phyloP scores from a whole-genome alignment of 2,329 filamentous ascomycete genomes.

The Lachnellula willkommii region DNA sequence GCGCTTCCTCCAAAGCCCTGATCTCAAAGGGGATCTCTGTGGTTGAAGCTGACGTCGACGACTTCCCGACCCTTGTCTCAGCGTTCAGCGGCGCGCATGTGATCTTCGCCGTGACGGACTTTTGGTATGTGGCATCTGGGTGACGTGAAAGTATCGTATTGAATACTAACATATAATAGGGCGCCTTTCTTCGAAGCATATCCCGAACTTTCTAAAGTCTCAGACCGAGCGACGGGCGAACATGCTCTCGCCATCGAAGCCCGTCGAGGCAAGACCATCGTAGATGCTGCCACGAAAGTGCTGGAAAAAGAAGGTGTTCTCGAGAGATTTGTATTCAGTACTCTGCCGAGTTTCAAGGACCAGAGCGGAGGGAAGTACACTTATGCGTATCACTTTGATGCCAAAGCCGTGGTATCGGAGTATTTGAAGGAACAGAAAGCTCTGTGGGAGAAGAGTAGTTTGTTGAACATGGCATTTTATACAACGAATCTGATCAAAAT shows the following conservation, averaged over 20 bases:
- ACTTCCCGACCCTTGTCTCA: slow-evolving; percentile 12
- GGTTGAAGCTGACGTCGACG: slow-evolving; percentile 27
- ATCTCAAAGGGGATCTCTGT: slow-evolving; percentile 39
- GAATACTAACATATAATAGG: too few relatives aligned
- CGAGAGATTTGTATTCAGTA: slow-evolving; percentile 20
- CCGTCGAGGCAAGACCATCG: slow-evolving; percentile 31
- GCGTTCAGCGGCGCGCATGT: slow-evolving; percentile 35
- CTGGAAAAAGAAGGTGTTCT: slow-evolving; percentile 23
- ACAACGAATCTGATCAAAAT: slow-evolving; percentile 28
- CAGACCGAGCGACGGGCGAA: slow-evolving; percentile 19
- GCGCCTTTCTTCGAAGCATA: slow-evolving; percentile 14
- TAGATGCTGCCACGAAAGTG: slow-evolving; percentile 28
- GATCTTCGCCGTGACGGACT: slow-evolving; percentile 38
- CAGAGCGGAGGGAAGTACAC: slow-evolving; percentile 35
- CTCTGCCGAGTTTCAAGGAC: slow-evolving; percentile 28
- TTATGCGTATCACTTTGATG: slow-evolving; percentile 35
- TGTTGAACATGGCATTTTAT: slow-evolving; percentile 34
- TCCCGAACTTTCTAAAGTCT: slow-evolving; percentile 10
- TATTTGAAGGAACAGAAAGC: slow-evolving; percentile 25
- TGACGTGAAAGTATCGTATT: too few relatives aligned
- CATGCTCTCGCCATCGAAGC: slow-evolving; percentile 24
- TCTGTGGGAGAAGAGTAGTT: slow-evolving; percentile 31
- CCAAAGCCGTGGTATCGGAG: slow-evolving; percentile 31
- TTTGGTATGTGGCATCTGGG: slow-evolving; percentile 15
- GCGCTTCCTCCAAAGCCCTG: slow-evolving; percentile 37